Evolutionary conservation across 805 yeast species (phyloP), one percentile per base, ranked within the genome.

Genomic region (Pichia nakasei): DNA sequence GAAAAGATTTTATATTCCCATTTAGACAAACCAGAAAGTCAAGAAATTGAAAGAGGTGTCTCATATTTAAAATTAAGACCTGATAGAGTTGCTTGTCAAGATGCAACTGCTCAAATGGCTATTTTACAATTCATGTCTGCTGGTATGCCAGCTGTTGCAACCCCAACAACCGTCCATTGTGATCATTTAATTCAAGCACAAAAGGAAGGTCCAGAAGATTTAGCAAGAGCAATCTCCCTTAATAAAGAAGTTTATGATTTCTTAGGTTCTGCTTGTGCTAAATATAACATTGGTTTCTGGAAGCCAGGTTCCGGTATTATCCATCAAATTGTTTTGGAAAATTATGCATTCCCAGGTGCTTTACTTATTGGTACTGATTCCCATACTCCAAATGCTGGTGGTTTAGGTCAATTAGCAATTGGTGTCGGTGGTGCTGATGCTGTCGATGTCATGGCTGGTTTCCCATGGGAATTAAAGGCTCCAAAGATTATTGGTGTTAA

Each of bases 351-450:
- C 56, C 98, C 98, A 47, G 98, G 98, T 59, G 75, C 86, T 51
- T 80, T 93, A 85, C 85, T 93, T 88, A 76, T 93, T 48, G 98
- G 98, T 55, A 93, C 98, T 35, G 98, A 93, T 67, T 89, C 97
- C 2, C 98, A 93, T 66, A 93, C 98, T 39, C 98, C 98, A 39
- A 93, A 93, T 59, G 98, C 98, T 26, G 98, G 98, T 70, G 98
- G 98, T 54, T 71, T 93, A 50, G 98, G 98, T 63, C 96, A 95
- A 53, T 82, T 91, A 53, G 97, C 98, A 57, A 93, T 93, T 63
- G 98, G 98, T 69, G 98, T 93, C 35, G 98, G 98, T 69, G 98
- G 98, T 73, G 98, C 98, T 44, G 98, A 93, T 68, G 98, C 98
- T 35, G 98, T 93, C 44, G 98, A 93, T 66, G 98, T 93, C 41